Percentiles rank a stretch among this genome's conserved stretches.
Evolutionary conservation across 106 monocot genomes (phyloP).

Genomic region (Allium cepa): DNA sequence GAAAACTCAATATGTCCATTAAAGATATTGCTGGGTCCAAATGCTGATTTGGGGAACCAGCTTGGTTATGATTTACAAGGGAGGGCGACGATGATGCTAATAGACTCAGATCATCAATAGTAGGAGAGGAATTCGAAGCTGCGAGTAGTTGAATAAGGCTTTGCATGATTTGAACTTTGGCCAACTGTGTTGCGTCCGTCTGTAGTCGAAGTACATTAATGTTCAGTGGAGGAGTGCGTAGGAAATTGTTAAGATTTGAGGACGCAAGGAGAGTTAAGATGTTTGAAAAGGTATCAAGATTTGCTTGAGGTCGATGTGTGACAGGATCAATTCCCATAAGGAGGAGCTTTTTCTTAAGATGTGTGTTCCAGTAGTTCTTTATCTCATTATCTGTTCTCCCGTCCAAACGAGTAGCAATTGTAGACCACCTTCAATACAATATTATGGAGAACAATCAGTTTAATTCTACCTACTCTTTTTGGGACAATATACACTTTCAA

Average conservation of each 20-base stretch:
- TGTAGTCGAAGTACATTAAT: conserved; percentile 10
- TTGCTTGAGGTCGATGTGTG: conserved; percentile 16
- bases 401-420: conserved; percentile 24
- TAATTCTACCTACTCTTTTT: too few relatives aligned
- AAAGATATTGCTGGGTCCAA: neutral
- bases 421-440: conserved; percentile 25
- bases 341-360: conserved; percentile 26
- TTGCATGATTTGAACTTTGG: conserved; percentile 16
- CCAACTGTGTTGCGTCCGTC: conserved; percentile 14
- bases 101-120: conserved; percentile 3
- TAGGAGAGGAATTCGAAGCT: neutral
- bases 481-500: too few relatives aligned
- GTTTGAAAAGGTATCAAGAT: conserved; percentile 10
- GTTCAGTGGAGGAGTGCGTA: neutral
- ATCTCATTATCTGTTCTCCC: conserved; percentile 37
- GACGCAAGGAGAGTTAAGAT: conserved; percentile 9
- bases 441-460: too few relatives aligned
- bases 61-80: neutral
- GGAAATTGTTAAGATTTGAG: conserved; percentile 6
- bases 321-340: conserved; percentile 34
- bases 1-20: neutral
- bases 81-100: neutral
- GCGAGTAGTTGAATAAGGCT: conserved; percentile 11
- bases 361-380: conserved; percentile 51
- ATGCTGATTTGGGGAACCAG: neutral